phyloP scores from a whole-genome alignment of 208 protist species.

The Entamoeba invadens region DNA sequence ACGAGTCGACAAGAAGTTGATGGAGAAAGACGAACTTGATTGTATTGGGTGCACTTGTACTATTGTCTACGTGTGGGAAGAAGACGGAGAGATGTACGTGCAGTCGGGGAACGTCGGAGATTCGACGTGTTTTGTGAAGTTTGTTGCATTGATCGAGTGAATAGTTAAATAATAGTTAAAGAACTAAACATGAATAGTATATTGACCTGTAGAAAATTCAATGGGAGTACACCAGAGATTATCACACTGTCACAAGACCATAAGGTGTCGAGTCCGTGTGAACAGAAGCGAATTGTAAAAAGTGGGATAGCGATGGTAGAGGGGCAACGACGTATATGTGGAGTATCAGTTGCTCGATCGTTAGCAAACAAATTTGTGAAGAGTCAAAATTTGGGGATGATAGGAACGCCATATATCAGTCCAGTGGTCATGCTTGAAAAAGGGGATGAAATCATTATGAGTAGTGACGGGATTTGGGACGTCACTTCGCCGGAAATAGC shows the following conservation, averaged over 20 bases:
- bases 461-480: background rate
- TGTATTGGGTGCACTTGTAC: background rate
- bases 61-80: background rate
- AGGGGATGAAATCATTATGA: background rate
- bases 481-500: background rate
- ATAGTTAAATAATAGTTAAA: too few relatives aligned
- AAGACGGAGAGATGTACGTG: background rate
- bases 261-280: background rate
- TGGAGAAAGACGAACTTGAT: background rate
- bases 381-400: background rate
- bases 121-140: background rate
- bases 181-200: too few relatives aligned
- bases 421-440: background rate
- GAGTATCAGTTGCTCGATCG: background rate
- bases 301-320: background rate
- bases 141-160: too few relatives aligned
- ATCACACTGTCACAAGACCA: background rate
- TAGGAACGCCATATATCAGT: background rate
- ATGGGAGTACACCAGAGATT: background rate
- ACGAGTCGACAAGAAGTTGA: background rate
- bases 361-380: background rate
- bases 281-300: background rate
- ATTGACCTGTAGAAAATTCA: background rate
- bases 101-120: background rate
- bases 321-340: background rate